These are phyloP conservation scores for Citrus unshiu DNA, from an alignment of 345 rosid genomes.

Conservation along the genomic window DNA sequence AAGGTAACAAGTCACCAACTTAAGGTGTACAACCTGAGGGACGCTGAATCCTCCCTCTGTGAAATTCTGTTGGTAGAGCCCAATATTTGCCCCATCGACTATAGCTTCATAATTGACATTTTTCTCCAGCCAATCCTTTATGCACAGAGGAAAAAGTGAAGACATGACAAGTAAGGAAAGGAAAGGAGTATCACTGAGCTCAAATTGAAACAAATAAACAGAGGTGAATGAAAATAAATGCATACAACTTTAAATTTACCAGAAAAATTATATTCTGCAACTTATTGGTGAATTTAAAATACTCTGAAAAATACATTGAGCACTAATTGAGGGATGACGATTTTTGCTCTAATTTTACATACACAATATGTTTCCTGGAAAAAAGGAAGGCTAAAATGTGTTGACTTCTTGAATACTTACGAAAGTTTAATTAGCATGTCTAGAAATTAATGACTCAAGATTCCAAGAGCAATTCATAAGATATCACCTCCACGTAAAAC, in stretches of 20 bases:
- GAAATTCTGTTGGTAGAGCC: slow-evolving; percentile 87
- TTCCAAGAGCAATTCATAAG: background rate
- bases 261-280: background rate
- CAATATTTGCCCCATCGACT: slow-evolving; percentile 90
- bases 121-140: slow-evolving; percentile 69
- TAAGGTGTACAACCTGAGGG: slow-evolving; percentile 55
- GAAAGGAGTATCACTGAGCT: background rate
- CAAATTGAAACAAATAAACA: background rate
- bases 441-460: background rate
- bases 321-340: background rate
- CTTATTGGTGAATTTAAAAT: background rate
- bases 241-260: background rate
- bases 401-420: background rate
- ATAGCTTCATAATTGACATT: slow-evolving; percentile 67
- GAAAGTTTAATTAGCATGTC: background rate
- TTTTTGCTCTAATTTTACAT: background rate
- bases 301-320: background rate
- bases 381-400: background rate
- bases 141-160: background rate
- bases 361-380: background rate
- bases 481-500: too few species aligned
- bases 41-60: slow-evolving; percentile 76
- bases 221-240: background rate
- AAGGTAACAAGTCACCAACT: background rate
- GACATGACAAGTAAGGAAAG: background rate